A percentile compares a stretch with the other conserved stretches of the same genome.
phyloP scores from a whole-genome alignment of 2,329 filamentous ascomycete genomes.

The Aureobasidium sp. region DNA sequence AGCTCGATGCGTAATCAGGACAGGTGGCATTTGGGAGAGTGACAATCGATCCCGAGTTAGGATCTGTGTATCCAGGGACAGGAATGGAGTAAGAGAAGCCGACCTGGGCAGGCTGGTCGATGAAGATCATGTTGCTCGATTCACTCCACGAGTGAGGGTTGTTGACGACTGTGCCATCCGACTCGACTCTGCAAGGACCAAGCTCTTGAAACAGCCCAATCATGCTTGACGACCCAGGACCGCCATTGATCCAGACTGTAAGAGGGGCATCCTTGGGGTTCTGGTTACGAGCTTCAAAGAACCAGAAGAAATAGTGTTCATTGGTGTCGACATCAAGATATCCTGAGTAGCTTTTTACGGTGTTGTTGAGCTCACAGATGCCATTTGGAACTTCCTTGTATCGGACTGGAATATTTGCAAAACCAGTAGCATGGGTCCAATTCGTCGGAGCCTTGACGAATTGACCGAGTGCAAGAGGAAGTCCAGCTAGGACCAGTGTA shows the following conservation, averaged over 20 bases:
- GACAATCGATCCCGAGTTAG: conserved; percentile 32
- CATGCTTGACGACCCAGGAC: conserved; percentile 53
- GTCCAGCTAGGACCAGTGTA: neutral
- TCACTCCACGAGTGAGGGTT: conserved; percentile 60
- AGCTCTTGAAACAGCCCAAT: conserved; percentile 49
- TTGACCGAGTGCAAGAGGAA: conserved; percentile 27
- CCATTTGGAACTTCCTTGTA: conserved; percentile 52
- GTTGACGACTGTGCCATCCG: conserved; percentile 42
- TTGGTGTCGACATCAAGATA: conserved; percentile 48
- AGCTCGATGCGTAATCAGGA: conserved; percentile 44
- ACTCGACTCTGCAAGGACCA: conserved; percentile 47
- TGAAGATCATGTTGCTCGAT: conserved; percentile 60
- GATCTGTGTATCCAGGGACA: conserved; percentile 35
- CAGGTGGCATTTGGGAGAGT: conserved; percentile 41
- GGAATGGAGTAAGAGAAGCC: conserved; percentile 51
- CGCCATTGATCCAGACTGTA: conserved; percentile 56
- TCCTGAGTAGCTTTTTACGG: conserved; percentile 50
- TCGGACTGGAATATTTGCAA: conserved; percentile 46
- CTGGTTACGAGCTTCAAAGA: conserved; percentile 48
- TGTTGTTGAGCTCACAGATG: conserved; percentile 50
- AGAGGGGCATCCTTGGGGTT: conserved; percentile 49
- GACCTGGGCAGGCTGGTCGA: conserved; percentile 58
- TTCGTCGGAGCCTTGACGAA: conserved; percentile 42
- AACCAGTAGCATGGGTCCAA: conserved; percentile 38
- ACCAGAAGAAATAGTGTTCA: conserved; percentile 51